Conservation (phyloP, 495 filamentous ascomycete genomes). For the Tuber microsphaerosporum region DNA sequence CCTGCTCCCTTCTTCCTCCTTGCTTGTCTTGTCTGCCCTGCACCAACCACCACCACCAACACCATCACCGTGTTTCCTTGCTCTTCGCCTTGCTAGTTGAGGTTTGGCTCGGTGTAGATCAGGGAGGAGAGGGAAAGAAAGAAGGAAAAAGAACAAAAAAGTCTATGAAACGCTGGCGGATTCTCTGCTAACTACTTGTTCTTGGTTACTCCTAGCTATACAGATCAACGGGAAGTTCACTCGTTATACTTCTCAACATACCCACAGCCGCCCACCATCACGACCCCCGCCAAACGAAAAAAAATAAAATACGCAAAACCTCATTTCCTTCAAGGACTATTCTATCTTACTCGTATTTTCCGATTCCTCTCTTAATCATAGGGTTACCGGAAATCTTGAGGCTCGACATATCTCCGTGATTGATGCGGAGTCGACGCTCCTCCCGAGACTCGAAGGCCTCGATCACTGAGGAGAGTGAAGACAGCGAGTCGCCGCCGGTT, state of each 20-base stretch:
- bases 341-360: constrained; percentile 10
- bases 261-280: constrained; percentile 4
- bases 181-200: not conserved
- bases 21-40: constrained; percentile 7
- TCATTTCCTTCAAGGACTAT: not conserved
- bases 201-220: not conserved
- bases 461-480: constrained; percentile 41
- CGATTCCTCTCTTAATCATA: constrained; percentile 29
- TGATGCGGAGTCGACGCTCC: constrained; percentile 43
- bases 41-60: constrained; percentile 15
- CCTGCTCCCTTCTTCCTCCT: constrained; percentile 17
- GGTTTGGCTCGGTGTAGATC: not conserved
- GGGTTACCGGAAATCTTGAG: constrained; percentile 12
- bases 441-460: constrained; percentile 41
- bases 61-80: not conserved
- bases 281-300: not conserved
- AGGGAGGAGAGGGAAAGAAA: not conserved
- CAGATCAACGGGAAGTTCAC: constrained; percentile 18
- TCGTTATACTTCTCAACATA: constrained; percentile 19
- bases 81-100: not conserved
- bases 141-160: not conserved
- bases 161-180: not conserved
- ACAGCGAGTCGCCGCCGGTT: constrained; percentile 33
- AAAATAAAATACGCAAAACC: not conserved
- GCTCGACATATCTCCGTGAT: constrained; percentile 25